phyloP scores from a whole-genome alignment of 306 rosid genomes.

The Cotoneaster glaucophyllus region DNA sequence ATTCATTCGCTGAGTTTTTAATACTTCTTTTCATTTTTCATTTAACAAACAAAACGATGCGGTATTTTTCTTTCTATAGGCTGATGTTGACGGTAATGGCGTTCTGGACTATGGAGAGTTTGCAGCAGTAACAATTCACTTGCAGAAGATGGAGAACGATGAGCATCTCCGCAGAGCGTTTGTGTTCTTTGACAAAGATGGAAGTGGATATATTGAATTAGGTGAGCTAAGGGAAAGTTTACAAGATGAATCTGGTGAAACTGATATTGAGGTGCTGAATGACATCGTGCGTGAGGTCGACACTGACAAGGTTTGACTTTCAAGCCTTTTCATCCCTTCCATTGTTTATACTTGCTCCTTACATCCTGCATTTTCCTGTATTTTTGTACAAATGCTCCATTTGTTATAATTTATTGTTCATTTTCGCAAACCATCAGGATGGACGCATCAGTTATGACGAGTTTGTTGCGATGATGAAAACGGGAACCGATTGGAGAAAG shows the following conservation, averaged over 20 bases:
- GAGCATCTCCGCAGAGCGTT: slow-evolving; percentile 90
- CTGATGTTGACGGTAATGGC: slow-evolving; percentile 98
- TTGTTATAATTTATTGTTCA: background rate
- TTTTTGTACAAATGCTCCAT: background rate
- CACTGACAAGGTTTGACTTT: slow-evolving; percentile 79
- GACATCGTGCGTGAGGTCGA: slow-evolving; percentile 97
- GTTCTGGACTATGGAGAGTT: slow-evolving; percentile 95
- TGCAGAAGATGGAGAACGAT: slow-evolving; percentile 96
- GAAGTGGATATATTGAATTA: slow-evolving; percentile 80
- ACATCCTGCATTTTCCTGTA: background rate
- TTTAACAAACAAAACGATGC: background rate
- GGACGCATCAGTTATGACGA: slow-evolving; percentile 88
- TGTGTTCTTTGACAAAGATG: slow-evolving; percentile 79
- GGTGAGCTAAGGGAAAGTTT: slow-evolving; percentile 70
- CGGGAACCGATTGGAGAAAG: slow-evolving; percentile 99
- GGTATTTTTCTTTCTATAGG: slow-evolving; percentile 35
- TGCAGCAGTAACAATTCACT: slow-evolving; percentile 95
- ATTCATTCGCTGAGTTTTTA: background rate
- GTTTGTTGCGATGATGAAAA: slow-evolving; percentile 96
- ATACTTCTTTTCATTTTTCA: background rate
- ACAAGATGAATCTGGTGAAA: slow-evolving; percentile 73
- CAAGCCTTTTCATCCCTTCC: slow-evolving; percentile 11
- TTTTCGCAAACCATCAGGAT: slow-evolving; percentile 45
- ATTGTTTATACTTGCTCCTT: background rate
- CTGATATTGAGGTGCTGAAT: slow-evolving; percentile 59